Conservation (phyloP, 176 grass and related monocot genomes). For the Saccharum spontaneum region DNA sequence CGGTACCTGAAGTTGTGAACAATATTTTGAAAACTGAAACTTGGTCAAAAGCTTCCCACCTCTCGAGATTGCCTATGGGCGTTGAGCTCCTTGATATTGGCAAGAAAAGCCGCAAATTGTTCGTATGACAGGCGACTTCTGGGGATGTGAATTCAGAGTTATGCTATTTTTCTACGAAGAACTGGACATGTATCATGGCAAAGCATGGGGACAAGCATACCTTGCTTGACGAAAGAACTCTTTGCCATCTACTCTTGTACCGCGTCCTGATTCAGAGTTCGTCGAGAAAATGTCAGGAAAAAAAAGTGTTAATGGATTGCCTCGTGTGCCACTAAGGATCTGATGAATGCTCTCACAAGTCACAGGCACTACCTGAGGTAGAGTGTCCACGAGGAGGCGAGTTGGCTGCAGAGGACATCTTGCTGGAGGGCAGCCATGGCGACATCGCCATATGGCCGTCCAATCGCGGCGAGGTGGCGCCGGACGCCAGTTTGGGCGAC, state of each 20-base stretch:
- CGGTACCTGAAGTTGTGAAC: not conserved
- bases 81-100: slow-evolving; percentile 97
- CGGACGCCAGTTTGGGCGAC: slow-evolving; percentile 68
- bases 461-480: slow-evolving; percentile 51
- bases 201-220: slow-evolving; percentile 29
- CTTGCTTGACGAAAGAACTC: slow-evolving; percentile 98
- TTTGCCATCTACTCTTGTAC: slow-evolving; percentile 78
- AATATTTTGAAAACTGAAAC: slow-evolving; percentile 10
- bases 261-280: slow-evolving; percentile 47
- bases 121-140: slow-evolving; percentile 92
- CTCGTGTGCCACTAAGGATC: not conserved
- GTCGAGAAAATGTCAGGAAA: not conserved
- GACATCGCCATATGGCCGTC: slow-evolving; percentile 53
- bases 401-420: slow-evolving; percentile 77
- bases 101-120: slow-evolving; percentile 89
- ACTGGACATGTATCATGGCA: not conserved
- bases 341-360: not conserved
- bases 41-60: slow-evolving; percentile 39
- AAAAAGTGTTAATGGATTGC: not conserved
- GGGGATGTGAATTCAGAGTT: not conserved
- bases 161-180: slow-evolving; percentile 9
- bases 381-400: slow-evolving; percentile 67
- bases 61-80: slow-evolving; percentile 77
- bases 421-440: slow-evolving; percentile 85
- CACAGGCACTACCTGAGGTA: slow-evolving; percentile 32